Evolutionary conservation across 2,329 filamentous ascomycete genomes (phyloP), one percentile per base, ranked within the genome.

Genomic region (Seiridium cupressi): DNA sequence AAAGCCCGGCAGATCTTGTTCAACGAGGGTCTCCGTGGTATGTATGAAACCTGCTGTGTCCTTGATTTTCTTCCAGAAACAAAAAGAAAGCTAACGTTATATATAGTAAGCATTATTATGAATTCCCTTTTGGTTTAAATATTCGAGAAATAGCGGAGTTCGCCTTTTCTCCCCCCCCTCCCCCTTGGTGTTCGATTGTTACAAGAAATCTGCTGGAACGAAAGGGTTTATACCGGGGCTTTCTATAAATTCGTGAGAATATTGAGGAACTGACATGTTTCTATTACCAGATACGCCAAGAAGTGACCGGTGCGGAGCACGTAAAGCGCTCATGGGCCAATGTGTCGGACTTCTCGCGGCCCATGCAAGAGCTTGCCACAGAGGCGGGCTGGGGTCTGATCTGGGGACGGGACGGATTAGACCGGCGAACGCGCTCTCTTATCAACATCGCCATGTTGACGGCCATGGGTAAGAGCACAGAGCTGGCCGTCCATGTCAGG

Each of bases 301-400:
- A 58, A 11, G 55, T 58, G 10, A 58, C 55, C 3, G 55, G 55
- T 34, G 55, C 55, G 44, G 44, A 38, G 34, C 55, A 58, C 11
- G 55, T 58, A 7, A n/a, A 58, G 32, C 55, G 55, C 44, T 58
- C 55, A 6, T 58, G 55, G 55, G 55, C 32, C 44, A 51, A 49
- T 42, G 55, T 51, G 4, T 40, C 55, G 6, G 55, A 58, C 40
- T 58, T 58, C 18, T 58, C 55, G 6, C 46, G 46, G 31, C 55
- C 55, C 13, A 58, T 58, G 55, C 55, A 58, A 32, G 55, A 58
- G 55, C 55, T 58, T 4, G 55, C 55, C 44, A 58, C 55, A 7
- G 55, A 58, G 36, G 55, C 55, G 9, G 55, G 55, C 35, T 58
- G 55, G 55, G 55, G 55, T 32, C 31, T 58, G 34, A 58, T 58